A percentile compares a stretch with the other conserved stretches of the same genome.
Conservation (phyloP, 352 stramenopile genomes). For the Elongisporangium undulatum region DNA sequence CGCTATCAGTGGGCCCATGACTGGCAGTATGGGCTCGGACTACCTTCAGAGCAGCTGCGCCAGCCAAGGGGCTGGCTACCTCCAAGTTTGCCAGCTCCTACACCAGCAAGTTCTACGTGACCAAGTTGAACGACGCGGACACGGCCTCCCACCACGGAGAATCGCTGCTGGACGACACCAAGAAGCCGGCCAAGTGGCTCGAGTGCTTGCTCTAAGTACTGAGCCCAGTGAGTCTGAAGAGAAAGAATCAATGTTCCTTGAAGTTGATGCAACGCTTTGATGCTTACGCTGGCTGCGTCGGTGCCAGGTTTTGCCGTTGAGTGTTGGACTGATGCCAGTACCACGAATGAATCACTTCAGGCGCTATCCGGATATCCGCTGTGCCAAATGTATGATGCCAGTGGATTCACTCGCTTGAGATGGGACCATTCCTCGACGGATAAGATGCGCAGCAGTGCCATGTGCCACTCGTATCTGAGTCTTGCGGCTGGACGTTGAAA, state of each 20-base stretch:
- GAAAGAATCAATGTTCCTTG: not conserved
- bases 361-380: too few relatives aligned
- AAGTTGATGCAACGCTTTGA: not conserved
- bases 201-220: constrained; percentile 49
- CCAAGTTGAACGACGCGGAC: constrained; percentile 62
- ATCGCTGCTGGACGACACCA: constrained; percentile 30
- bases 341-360: not conserved
- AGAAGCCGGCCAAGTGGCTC: constrained; percentile 72
- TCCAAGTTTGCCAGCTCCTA: constrained; percentile 36
- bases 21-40: constrained; percentile 46
- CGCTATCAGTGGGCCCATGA: constrained; percentile 32
- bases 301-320: too few relatives aligned
- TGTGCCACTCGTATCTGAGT: too few relatives aligned
- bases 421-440: too few relatives aligned
- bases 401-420: too few relatives aligned
- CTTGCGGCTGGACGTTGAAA: too few relatives aligned
- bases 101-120: constrained; percentile 43
- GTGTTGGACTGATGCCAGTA: not conserved
- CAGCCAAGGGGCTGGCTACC: constrained; percentile 19
- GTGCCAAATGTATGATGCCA: too few relatives aligned
- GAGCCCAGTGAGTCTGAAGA: not conserved
- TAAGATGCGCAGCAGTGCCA: too few relatives aligned
- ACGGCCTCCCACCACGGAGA: constrained; percentile 59
- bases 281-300: not conserved
- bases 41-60: constrained; percentile 28